Percentiles rank a stretch among this genome's conserved stretches.
phyloP scores from a whole-genome alignment of 2,329 filamentous ascomycete species.

The Alternaria atra region DNA sequence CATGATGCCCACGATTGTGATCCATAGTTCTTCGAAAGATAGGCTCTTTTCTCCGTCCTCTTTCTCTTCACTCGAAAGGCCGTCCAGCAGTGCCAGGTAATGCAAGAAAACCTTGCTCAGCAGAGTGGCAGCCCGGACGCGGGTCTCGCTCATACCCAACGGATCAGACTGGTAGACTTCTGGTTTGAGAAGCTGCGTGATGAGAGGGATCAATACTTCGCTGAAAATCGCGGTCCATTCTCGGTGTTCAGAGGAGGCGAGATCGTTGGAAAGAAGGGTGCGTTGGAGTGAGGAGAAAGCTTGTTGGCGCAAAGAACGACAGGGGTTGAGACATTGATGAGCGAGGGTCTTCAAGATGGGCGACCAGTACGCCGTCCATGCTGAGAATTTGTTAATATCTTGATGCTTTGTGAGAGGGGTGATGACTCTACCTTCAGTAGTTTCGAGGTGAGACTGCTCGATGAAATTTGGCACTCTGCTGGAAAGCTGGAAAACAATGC shows the following conservation, averaged over 20 bases:
- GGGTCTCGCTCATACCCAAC: slow-evolving; percentile 92
- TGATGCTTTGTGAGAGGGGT: neutral
- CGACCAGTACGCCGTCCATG: slow-evolving; percentile 98
- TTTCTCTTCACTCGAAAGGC: slow-evolving; percentile 62
- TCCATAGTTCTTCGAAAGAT: slow-evolving; percentile 78
- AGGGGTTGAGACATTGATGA: slow-evolving; percentile 91
- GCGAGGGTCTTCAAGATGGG: slow-evolving; percentile 91
- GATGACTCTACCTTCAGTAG: slow-evolving; percentile 71
- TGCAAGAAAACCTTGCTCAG: slow-evolving; percentile 96
- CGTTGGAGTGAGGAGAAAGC: slow-evolving; percentile 87
- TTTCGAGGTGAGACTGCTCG: slow-evolving; percentile 90
- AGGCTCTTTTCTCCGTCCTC: slow-evolving; percentile 67
- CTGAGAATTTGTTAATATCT: slow-evolving; percentile 54
- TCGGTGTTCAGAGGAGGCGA: slow-evolving; percentile 83
- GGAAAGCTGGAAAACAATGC: slow-evolving; percentile 83
- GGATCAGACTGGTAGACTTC: slow-evolving; percentile 93
- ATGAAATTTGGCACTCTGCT: slow-evolving; percentile 85
- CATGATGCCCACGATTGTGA: slow-evolving; percentile 91
- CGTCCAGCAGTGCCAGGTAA: slow-evolving; percentile 83
- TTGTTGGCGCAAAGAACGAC: slow-evolving; percentile 88
- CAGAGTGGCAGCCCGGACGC: slow-evolving; percentile 88
- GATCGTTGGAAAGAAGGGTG: slow-evolving; percentile 81
- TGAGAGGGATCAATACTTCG: slow-evolving; percentile 91
- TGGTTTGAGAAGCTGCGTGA: slow-evolving; percentile 85
- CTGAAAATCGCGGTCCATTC: slow-evolving; percentile 96